These are phyloP conservation scores for Diplogelasinospora grovesii DNA, from an alignment of 495 filamentous ascomycete genomes.

Conservation along the genomic window DNA sequence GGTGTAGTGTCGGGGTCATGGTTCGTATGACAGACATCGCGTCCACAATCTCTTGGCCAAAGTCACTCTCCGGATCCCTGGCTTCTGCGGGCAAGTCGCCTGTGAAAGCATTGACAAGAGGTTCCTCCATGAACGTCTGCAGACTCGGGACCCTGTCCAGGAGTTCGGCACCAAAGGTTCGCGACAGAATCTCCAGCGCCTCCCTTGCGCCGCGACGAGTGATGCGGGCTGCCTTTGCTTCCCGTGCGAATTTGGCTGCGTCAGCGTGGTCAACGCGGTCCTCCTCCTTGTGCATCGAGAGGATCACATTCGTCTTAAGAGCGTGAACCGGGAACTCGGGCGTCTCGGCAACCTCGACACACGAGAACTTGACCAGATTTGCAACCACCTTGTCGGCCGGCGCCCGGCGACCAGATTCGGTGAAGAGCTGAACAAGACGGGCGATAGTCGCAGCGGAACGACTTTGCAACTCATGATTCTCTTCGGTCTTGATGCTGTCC, in stretches of 20 bases:
- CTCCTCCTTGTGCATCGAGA: constrained; percentile 94
- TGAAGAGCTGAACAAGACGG: constrained; percentile 77
- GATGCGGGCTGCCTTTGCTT: constrained; percentile 78
- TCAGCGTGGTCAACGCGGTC: constrained; percentile 89
- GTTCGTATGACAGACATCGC: constrained; percentile 87
- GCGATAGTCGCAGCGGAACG: constrained; percentile 81
- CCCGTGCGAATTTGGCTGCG: constrained; percentile 77
- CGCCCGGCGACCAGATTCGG: constrained; percentile 62
- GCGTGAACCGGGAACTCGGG: constrained; percentile 85
- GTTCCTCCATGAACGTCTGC: constrained; percentile 67
- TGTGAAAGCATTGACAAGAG: constrained; percentile 66
- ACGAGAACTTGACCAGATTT: constrained; percentile 94
- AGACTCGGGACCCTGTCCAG: constrained; percentile 77
- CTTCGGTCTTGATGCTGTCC: constrained; percentile 95
- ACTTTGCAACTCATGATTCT: constrained; percentile 82
- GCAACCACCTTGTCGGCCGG: constrained; percentile 89
- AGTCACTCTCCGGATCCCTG: constrained; percentile 55
- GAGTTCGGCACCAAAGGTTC: constrained; percentile 67
- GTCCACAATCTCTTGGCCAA: constrained; percentile 90
- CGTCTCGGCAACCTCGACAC: constrained; percentile 93
- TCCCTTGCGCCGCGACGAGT: constrained; percentile 90
- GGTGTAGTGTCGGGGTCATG: constrained; percentile 74
- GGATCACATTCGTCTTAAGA: constrained; percentile 63
- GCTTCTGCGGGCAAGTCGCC: constrained; percentile 66
- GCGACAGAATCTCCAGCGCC: constrained; percentile 79